Percentiles rank a stretch among this genome's conserved stretches.
Evolutionary conservation across 129 eudicot genomes (phyloP).

Genomic region (Flaveria brownii): DNA sequence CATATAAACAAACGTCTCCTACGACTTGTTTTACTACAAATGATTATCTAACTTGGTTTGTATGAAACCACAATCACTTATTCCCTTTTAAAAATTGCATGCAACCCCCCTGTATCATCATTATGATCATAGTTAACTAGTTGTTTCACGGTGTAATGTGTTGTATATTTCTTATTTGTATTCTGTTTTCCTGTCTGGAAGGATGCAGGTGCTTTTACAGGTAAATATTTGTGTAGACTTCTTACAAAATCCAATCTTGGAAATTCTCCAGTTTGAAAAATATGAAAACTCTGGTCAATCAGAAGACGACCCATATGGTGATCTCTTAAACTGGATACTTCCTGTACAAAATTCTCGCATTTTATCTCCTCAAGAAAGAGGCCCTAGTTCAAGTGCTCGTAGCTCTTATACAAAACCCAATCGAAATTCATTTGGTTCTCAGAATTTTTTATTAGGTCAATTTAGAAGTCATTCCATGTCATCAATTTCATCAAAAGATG

Average conservation of each 20-base stretch:
- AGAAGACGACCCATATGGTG: constrained; percentile 71
- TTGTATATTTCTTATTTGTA: constrained; percentile 40
- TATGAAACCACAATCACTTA: too few relatives aligned
- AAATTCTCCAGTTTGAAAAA: constrained; percentile 84
- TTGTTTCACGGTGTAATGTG: background rate
- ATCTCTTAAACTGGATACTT: constrained; percentile 79
- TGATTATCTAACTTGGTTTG: too few relatives aligned
- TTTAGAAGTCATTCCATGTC: constrained; percentile 94
- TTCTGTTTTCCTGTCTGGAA: constrained; percentile 69
- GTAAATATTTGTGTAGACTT: constrained; percentile 63
- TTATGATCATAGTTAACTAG: background rate
- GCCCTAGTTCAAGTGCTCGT: constrained; percentile 51
- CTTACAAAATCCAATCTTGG: constrained; percentile 65
- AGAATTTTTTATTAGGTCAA: constrained; percentile 63
- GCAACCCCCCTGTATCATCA: too few relatives aligned
- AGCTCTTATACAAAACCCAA: constrained; percentile 54
- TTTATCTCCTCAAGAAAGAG: constrained; percentile 51
- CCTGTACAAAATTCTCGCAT: constrained; percentile 72
- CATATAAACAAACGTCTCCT: too few relatives aligned
- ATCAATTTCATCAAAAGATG: constrained; percentile 56
- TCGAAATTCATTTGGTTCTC: constrained; percentile 61
- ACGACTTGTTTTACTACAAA: too few relatives aligned
- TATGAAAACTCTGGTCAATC: constrained; percentile 27
- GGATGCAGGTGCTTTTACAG: constrained; percentile 95
- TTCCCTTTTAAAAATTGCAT: too few relatives aligned